Evolutionary conservation across 352 stramenopile genomes (phyloP).

Genomic region (Peronospora farinosa): DNA sequence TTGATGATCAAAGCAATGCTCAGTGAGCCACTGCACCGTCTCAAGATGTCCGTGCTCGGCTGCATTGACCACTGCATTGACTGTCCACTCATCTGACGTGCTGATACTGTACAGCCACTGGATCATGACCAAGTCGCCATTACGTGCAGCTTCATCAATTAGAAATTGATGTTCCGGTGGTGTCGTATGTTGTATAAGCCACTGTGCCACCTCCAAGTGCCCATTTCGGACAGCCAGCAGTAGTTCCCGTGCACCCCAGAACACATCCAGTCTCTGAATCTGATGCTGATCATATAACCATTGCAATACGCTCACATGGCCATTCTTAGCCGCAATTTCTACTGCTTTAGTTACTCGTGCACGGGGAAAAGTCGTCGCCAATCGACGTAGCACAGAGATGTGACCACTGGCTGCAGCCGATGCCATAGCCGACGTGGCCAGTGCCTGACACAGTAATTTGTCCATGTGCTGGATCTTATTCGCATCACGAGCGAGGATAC

Average conservation of each 20-base stretch:
- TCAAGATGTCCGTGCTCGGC: slow-evolving; percentile 36
- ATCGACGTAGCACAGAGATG: slow-evolving; percentile 22
- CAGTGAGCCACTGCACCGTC: slow-evolving; percentile 32
- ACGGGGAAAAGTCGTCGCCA: slow-evolving; percentile 1
- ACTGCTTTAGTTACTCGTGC: slow-evolving; percentile 5
- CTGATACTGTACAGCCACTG: slow-evolving; percentile 30
- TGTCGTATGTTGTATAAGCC: slow-evolving; percentile 18
- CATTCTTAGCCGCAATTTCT: slow-evolving; percentile 24
- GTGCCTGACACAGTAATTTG: slow-evolving; percentile 17
- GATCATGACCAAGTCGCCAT: slow-evolving; percentile 38
- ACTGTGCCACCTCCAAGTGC: slow-evolving; percentile 32
- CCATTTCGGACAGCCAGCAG: slow-evolving; percentile 25
- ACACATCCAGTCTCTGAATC: slow-evolving; percentile 12
- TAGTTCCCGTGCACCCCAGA: slow-evolving; percentile 29
- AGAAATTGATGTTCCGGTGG: slow-evolving; percentile 25
- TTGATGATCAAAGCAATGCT: slow-evolving; percentile 24
- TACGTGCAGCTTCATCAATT: slow-evolving; percentile 29
- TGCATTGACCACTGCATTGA: slow-evolving; percentile 35
- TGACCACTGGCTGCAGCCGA: slow-evolving; percentile 14
- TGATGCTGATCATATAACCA: slow-evolving; percentile 28
- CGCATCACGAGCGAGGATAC: slow-evolving; percentile 8
- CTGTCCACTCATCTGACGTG: slow-evolving; percentile 23
- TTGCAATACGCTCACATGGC: slow-evolving; percentile 27
- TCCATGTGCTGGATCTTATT: not conserved
- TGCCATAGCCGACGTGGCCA: slow-evolving; percentile 15